Evolutionary conservation across 805 yeast genomes (phyloP).

Genomic region (Metschnikowia bowlesiae): DNA sequence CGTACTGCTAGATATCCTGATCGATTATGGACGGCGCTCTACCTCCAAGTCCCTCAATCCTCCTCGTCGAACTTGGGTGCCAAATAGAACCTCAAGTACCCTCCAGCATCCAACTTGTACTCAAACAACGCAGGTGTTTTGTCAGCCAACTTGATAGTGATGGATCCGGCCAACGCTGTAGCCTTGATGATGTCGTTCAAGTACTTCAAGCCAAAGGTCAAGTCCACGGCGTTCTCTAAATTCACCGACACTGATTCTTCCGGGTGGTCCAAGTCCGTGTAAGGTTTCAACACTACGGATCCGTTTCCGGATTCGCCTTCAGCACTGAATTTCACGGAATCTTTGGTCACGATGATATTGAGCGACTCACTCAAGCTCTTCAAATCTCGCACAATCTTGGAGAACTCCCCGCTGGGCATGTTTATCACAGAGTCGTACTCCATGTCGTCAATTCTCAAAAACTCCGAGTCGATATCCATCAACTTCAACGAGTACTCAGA

Average conservation of each 20-base stretch:
- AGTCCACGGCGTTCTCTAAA: constrained; percentile 79
- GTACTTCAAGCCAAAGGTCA: constrained; percentile 89
- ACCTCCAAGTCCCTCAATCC: constrained; percentile 32
- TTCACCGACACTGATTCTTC: constrained; percentile 71
- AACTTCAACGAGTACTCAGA: constrained; percentile 87
- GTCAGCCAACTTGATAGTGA: constrained; percentile 81
- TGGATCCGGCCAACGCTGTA: constrained; percentile 66
- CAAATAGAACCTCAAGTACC: constrained; percentile 89
- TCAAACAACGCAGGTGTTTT: constrained; percentile 93
- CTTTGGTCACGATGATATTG: constrained; percentile 82
- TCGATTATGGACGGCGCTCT: not conserved
- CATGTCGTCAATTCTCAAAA: constrained; percentile 89
- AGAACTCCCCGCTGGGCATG: constrained; percentile 84
- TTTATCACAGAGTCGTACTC: constrained; percentile 82
- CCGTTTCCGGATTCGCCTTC: constrained; percentile 94
- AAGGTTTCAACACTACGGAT: constrained; percentile 78
- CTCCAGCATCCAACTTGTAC: constrained; percentile 78
- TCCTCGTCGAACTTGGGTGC: constrained; percentile 98
- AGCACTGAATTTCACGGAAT: constrained; percentile 81
- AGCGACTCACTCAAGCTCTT: constrained; percentile 82
- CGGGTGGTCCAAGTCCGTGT: constrained; percentile 73
- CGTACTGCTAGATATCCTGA: too few relatives aligned
- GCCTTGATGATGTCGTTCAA: constrained; percentile 90
- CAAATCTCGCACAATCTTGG: constrained; percentile 86
- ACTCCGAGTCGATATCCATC: constrained; percentile 96